phyloP scores from a whole-genome alignment of 1,284 basidiomycete genomes.

The Cryptococcus sp. region DNA sequence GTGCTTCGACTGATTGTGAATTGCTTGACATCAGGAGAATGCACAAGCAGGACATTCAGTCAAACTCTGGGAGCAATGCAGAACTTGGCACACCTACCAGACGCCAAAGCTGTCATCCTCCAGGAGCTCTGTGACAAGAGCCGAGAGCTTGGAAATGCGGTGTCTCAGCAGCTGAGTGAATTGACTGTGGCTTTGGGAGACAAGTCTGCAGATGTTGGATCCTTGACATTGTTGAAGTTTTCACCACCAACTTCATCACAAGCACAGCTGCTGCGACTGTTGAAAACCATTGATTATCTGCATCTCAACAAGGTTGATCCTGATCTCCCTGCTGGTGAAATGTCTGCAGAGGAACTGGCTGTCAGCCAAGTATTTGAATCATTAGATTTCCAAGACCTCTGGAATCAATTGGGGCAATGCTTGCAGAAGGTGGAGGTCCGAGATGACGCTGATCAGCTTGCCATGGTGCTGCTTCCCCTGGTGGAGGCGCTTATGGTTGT shows the following conservation, averaged over 20 bases:
- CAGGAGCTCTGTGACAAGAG: constrained; percentile 79
- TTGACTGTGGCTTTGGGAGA: constrained; percentile 63
- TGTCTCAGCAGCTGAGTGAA: constrained; percentile 72
- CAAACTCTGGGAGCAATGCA: constrained; percentile 85
- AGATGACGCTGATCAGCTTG: constrained; percentile 76
- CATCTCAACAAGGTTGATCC: constrained; percentile 59
- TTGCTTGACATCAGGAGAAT: constrained; percentile 88
- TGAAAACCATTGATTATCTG: constrained; percentile 96
- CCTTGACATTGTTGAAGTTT: constrained; percentile 66
- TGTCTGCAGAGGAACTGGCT: constrained; percentile 60
- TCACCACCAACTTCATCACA: constrained; percentile 87
- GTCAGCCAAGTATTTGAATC: constrained; percentile 80
- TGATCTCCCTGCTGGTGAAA: constrained; percentile 27
- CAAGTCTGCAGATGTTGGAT: constrained; percentile 60
- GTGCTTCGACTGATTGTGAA: constrained; percentile 87
- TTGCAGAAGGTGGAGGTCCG: constrained; percentile 75
- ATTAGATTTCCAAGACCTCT: constrained; percentile 80
- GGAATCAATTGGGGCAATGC: constrained; percentile 81
- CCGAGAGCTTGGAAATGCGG: constrained; percentile 73
- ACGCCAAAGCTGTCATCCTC: constrained; percentile 79
- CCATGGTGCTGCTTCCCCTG: constrained; percentile 82
- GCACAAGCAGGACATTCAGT: constrained; percentile 89
- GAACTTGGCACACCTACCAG: constrained; percentile 79
- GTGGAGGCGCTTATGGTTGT: constrained; percentile 98
- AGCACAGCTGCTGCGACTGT: constrained; percentile 83